Evolutionary conservation across 2,329 filamentous ascomycete species (phyloP).

Genomic region (Escovopsis sp.): DNA sequence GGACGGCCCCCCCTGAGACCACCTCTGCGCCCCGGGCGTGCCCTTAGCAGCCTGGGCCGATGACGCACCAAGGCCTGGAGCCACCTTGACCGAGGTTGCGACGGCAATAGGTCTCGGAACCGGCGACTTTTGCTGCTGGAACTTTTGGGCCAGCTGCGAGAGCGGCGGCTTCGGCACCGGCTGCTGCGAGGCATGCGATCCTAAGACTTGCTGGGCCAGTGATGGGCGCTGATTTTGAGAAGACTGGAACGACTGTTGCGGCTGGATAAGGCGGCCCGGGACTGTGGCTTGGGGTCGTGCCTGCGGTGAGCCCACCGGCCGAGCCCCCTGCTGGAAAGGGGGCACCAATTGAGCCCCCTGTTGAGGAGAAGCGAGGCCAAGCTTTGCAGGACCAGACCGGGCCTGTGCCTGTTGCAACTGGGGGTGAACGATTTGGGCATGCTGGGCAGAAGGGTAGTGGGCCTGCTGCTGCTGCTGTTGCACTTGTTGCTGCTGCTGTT

Average conservation of each 20-base stretch:
- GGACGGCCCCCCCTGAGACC: slow-evolving; percentile 17
- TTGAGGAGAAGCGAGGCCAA: slow-evolving; percentile 21
- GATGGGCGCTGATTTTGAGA: slow-evolving; percentile 7
- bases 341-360: slow-evolving; percentile 20
- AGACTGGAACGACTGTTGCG: slow-evolving; percentile 12
- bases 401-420: slow-evolving; percentile 10
- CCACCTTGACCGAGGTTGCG: slow-evolving; percentile 14
- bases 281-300: slow-evolving; percentile 17
- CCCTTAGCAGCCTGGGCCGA: slow-evolving; percentile 9
- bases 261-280: slow-evolving; percentile 19
- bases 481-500: slow-evolving; percentile 9
- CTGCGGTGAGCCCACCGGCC: slow-evolving; percentile 13
- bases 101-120: slow-evolving; percentile 18
- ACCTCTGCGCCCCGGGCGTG: slow-evolving; percentile 14
- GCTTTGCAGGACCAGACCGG: slow-evolving; percentile 13
- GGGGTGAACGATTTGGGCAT: slow-evolving; percentile 7
- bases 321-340: slow-evolving; percentile 20
- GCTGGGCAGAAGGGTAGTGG: slow-evolving; percentile 8
- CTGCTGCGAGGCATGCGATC: not conserved
- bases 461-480: slow-evolving; percentile 10
- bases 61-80: slow-evolving; percentile 9
- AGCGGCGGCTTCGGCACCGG: slow-evolving; percentile 2
- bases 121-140: slow-evolving; percentile 5
- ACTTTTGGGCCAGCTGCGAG: slow-evolving; percentile 5
- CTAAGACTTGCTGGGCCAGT: slow-evolving; percentile 2